phyloP scores from a whole-genome alignment of 1,284 basidiomycete genomes.

The Vanrija pseudolonga region DNA sequence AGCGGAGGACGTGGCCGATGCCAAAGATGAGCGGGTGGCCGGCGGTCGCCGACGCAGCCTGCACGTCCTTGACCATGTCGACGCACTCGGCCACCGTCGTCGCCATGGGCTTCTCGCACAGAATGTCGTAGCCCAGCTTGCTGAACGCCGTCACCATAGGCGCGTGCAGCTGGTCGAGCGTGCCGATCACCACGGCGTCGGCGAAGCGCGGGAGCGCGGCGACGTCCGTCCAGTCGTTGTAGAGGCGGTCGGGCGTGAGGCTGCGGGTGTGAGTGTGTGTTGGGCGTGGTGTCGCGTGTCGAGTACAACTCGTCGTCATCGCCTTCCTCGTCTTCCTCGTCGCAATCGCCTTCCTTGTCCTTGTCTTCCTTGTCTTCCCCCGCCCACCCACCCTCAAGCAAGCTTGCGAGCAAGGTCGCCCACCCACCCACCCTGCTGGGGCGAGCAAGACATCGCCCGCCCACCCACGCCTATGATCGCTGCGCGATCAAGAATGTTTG shows the following conservation, averaged over 20 bases:
- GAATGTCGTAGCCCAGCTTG: constrained; percentile 73
- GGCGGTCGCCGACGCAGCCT: constrained; percentile 53
- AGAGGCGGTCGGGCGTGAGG: constrained; percentile 64
- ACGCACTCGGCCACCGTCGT: constrained; percentile 68
- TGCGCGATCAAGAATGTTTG: not conserved
- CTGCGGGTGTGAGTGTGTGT: constrained; percentile 6
- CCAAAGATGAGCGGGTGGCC: constrained; percentile 62
- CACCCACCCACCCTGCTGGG: no score
- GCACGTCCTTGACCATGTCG: constrained; percentile 66
- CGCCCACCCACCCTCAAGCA: no score
- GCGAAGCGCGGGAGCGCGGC: constrained; percentile 64
- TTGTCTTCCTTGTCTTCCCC: no score
- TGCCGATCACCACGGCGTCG: constrained; percentile 71
- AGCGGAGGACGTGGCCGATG: constrained; percentile 79
- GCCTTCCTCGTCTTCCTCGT: not conserved
- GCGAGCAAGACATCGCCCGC: no score
- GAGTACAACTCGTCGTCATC: no score
- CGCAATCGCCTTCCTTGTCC: no score
- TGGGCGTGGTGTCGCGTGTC: no score
- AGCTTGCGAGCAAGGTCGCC: no score
- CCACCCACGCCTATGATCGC: no score
- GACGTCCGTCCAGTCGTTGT: constrained; percentile 68
- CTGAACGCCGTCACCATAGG: constrained; percentile 70
- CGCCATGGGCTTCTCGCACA: constrained; percentile 88
- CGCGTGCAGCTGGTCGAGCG: constrained; percentile 67